Conservation (phyloP, 345 rosid species). For the Rubroshorea leprosula region DNA sequence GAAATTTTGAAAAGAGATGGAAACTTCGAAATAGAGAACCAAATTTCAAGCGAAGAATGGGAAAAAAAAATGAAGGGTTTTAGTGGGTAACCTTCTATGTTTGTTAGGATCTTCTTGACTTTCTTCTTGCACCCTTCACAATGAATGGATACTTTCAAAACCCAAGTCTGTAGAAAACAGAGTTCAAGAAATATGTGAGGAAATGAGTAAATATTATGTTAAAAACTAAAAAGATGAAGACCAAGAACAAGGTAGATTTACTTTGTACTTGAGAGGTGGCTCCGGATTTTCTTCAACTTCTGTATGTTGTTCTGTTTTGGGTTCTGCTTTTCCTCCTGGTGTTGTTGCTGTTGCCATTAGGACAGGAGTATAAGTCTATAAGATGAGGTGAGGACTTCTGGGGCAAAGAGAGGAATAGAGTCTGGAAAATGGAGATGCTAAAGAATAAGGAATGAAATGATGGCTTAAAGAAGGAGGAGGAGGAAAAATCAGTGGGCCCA, state of each 20-base stretch:
- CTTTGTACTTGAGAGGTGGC: not conserved
- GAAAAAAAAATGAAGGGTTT: not conserved
- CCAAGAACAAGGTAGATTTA: not conserved
- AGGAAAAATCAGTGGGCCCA: no score
- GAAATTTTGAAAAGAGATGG: not conserved
- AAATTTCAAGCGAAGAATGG: not conserved
- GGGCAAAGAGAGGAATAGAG: not conserved
- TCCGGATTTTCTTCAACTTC: not conserved
- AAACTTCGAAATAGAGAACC: not conserved
- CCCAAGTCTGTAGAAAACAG: conserved; percentile 38
- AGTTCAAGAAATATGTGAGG: conserved; percentile 4
- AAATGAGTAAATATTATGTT: not conserved
- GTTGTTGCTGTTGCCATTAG: not conserved
- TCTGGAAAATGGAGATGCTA: not conserved
- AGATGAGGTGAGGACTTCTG: not conserved
- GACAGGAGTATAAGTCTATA: not conserved
- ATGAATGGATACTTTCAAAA: conserved; percentile 67
- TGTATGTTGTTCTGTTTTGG: no score
- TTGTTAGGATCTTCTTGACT: conserved; percentile 61
- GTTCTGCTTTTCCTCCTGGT: not conserved
- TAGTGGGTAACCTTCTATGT: conserved; percentile 45
- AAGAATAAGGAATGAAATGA: no score
- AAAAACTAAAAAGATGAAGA: not conserved
- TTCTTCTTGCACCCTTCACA: conserved; percentile 85
- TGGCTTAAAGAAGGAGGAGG: no score